Base-by-base conservation (phyloP, 805 yeast genomes). In the Wickerhamiella dianesei region DNA sequence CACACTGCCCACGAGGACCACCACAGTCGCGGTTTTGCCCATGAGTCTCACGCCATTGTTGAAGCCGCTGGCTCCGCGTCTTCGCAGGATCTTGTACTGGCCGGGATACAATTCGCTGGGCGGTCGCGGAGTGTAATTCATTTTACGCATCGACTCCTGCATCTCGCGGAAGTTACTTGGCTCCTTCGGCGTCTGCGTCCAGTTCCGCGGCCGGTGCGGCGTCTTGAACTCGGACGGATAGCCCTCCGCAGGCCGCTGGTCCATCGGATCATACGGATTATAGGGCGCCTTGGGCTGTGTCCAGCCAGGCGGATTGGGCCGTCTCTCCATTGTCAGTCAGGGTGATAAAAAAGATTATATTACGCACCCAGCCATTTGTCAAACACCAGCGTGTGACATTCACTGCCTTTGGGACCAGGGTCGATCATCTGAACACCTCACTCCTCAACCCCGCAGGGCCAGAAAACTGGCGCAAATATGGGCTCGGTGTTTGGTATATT, bases 301-400 rank as follows among this genome's bases (percentile, higher is more conserved):
- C 92, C 92, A 82, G 0, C 86, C 87, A 4, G 74, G 73, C 2
- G 92, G 88, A 55, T 82, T 78, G 2, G 88, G 81, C 47, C 84
- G 67, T 65, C 87, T 71, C 41, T 76, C 75, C 41, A 73, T 53
- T 25, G 32, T 25, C 2, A 4, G 20, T 17, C 16, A 20, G 12
- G 5, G 16, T 9, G 4, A 4, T 32, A n/a, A 12, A 25, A 25
- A 25, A 25, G 32, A 25, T 25, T 25, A 25, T 12, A 25, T 6
- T 25, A 25, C 32, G 32, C 32, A 12, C 12, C 32, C 12, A 25
- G 32, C 32, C 32, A 25, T 25, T 25, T 25, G 32, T 25, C 32
- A 25, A 25, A n/a, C n/a, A n/a, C n/a, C n/a, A n/a, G n/a, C n/a
- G n/a, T n/a, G n/a, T n/a, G n/a, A n/a, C n/a, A n/a, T n/a, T n/a